These are phyloP conservation scores for Neoboletus subvelutipes DNA, from an alignment of 768 basidiomycete genomes.

Conservation along the genomic window DNA sequence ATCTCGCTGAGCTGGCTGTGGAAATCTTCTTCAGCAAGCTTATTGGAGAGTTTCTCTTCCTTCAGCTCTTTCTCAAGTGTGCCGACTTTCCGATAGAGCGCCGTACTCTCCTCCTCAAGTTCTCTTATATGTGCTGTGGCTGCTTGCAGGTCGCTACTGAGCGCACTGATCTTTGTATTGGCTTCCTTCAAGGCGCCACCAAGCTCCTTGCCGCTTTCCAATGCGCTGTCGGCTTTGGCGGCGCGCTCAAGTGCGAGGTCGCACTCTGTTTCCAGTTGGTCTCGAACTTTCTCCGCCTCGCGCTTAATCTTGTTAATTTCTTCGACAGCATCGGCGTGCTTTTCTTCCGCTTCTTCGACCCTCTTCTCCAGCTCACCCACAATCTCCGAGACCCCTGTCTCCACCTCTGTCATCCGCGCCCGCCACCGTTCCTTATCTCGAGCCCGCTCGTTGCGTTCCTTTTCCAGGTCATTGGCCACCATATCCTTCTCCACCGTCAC, in stretches of 20 bases:
- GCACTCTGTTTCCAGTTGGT: constrained; percentile 49
- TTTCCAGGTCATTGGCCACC: constrained; percentile 46
- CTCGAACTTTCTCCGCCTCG: constrained; percentile 47
- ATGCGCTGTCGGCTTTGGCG: constrained; percentile 59
- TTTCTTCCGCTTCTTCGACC: constrained; percentile 50
- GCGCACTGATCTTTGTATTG: constrained; percentile 55
- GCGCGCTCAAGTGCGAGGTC: constrained; percentile 59
- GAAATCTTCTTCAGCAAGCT: constrained; percentile 40
- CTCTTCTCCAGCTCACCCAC: constrained; percentile 63
- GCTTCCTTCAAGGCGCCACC: constrained; percentile 67
- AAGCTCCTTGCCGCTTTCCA: constrained; percentile 66
- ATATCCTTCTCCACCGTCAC: constrained; percentile 46
- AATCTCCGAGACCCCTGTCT: constrained; percentile 66
- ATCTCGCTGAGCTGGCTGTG: constrained; percentile 34
- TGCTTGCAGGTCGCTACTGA: constrained; percentile 54
- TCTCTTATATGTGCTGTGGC: constrained; percentile 56
- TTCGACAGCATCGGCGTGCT: constrained; percentile 38
- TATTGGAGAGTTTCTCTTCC: constrained; percentile 47
- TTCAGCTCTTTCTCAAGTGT: constrained; percentile 57
- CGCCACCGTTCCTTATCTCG: constrained; percentile 71
- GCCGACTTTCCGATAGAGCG: constrained; percentile 50
- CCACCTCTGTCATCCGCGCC: constrained; percentile 68
- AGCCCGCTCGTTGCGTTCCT: constrained; percentile 56
- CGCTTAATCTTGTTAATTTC: constrained; percentile 40
- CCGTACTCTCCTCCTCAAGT: constrained; percentile 59